Base-by-base conservation (phyloP, 1,139 yeast genomes). In the Blastobotrys raffinosifermentans region DNA sequence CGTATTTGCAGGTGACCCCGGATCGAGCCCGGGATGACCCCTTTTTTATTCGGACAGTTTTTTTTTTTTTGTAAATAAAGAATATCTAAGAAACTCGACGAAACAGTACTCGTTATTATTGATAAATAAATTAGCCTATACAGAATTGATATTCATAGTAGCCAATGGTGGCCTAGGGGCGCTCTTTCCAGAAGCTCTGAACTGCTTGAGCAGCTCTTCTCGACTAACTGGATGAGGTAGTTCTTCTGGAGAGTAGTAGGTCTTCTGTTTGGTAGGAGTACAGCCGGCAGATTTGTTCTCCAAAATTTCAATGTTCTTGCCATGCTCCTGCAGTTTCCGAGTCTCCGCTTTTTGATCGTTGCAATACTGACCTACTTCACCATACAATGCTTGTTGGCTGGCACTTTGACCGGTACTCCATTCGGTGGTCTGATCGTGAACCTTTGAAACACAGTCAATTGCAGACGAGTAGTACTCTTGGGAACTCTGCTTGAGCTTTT, bases 1-100 rank as follows among this genome's bases (percentile, higher is more conserved):
- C 40, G 45, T 40, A 44, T 30, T 43, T 46, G 49, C 49, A 46
- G 48, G 49, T 45, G 48, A 46, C 49, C 49, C 49, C 49, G 49
- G 49, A 40, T 46, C 49, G 48, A 46, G 44, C 45, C 49, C 49
- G 49, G 49, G 49, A 46, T 45, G 49, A 43, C 49, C 49, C 49
- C 49, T 37, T 21, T 38, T 39, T 44, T 41, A 37, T 2, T 8
- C 13, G 9, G 27, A 13, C 27, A 21, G 14, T n/a, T 30, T 11
- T 5, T 7, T 29, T 18, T 29, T 15, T 15, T 15, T 14, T 7
- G n/a, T 9, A 17, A 13, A 26, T 18, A 17, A 19, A 19, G 21
- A 19, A 19, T 6, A 9, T 7, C 6, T 7, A 6, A 7, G 21
- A 9, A 19, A 19, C 6, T 25, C 7, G 7, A 25, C 11, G 27